Conservation (phyloP, 148 eudicot species). For the Limonium bicolor region DNA sequence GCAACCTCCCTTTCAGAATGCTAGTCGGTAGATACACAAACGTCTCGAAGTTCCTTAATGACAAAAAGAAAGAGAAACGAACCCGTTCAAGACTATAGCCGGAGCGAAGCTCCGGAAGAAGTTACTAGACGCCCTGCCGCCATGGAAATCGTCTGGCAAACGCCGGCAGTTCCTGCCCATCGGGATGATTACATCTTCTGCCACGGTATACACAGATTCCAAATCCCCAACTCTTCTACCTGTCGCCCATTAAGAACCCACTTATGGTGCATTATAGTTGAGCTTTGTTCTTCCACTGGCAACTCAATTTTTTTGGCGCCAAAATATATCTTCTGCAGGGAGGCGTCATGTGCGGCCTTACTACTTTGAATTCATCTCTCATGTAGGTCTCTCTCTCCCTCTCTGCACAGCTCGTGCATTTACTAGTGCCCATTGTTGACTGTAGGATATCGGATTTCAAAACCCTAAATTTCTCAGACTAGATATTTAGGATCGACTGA, state of each 20-base stretch:
- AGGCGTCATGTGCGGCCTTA: slow-evolving; percentile 84
- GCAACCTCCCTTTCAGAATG: no score
- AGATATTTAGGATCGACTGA: no score
- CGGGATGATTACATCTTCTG: slow-evolving; percentile 71
- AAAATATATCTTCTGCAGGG: slow-evolving; percentile 33
- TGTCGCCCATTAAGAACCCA: background rate
- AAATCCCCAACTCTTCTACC: background rate
- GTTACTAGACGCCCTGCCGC: no score
- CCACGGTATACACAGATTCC: slow-evolving; percentile 27
- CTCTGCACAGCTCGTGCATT: background rate
- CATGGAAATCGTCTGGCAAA: slow-evolving; percentile 95
- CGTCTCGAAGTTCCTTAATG: no score
- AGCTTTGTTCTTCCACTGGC: background rate
- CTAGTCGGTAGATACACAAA: no score
- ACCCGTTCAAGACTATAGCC: no score
- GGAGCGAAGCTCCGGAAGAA: no score
- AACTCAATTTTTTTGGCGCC: slow-evolving; percentile 1
- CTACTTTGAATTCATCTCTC: slow-evolving; percentile 91
- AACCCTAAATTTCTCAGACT: background rate
- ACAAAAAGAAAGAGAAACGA: no score
- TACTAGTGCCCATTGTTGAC: background rate
- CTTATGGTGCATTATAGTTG: background rate
- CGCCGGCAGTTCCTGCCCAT: slow-evolving; percentile 70
- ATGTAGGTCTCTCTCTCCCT: slow-evolving; percentile 28
- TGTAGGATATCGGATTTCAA: no score